Base-by-base conservation (phyloP, 2,329 filamentous ascomycete species). In the Fusarium sororula region DNA sequence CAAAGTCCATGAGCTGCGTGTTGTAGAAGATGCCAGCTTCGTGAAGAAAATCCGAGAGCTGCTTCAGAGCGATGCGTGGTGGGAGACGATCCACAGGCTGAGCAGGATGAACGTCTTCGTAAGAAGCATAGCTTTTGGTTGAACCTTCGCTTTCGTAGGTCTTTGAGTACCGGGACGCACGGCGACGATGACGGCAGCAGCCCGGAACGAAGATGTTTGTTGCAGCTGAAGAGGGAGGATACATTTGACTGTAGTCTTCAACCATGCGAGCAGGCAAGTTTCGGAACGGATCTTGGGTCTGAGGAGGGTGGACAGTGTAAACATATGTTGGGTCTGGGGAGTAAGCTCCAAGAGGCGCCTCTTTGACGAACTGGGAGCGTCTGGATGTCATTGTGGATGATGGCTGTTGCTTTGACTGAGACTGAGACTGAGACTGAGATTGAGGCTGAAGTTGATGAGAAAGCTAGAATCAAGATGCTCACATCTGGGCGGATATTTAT, bases 51-150 rank as follows among this genome's bases (percentile, higher is more conserved):
- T 74, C 71, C 9, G 68, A 64, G 24, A 74, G 68, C 57, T 72
- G 68, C 15, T 69, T 66, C 26, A 74, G 55, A 14, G 71, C 72
- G 28, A 74, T 59, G 15, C 68, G 72, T n/a, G 68, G 71, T n/a
- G 68, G 72, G n/a, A 74, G 71, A 9, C 44, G 50, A 26, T 57
- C 57, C 37, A 11, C 35, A 41, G 66, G 56, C 32, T 45, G 63
- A n/a, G 44, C 22, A 17, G 35, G 26, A 14, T 58, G 60, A 26
- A 17, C 39, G 15, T 57, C 51, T 28, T 66, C 38, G 24, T 60
- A 68, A 6, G 63, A 68, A 14, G 50, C 28, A 35, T 60, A 72
- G 26, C 44, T 53, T 11, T 69, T 51, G 17, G 44, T 41, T 48
- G 70, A 64, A 8, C 22, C 44, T 26, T 57, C 64, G 17, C 42